Base-by-base conservation (phyloP, 371 early-diverging fungal genomes). In the Mucor ambiguus region DNA sequence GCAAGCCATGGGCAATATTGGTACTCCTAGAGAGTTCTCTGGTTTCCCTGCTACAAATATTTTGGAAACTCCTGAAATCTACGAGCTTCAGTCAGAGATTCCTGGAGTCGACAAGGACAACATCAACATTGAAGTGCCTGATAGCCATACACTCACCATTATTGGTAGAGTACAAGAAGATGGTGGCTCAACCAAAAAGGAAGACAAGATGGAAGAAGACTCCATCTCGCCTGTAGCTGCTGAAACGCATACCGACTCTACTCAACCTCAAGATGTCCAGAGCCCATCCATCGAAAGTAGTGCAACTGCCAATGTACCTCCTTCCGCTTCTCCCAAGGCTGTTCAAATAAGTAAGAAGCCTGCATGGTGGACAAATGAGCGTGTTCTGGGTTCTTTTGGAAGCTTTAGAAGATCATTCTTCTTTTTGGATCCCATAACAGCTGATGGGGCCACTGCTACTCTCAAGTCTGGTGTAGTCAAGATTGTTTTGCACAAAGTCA, bases 381-480 rank as follows among this genome's bases (percentile, higher is more conserved):
- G 33, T 33, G 33, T 33, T 33, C 10, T 28, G 68, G 56, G 75
- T 6, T 41, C 64, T 28, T 49, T 55, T 33, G 65, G 71, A 11
- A 58, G 61, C 8, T 76, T 76, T 52, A 52, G 38, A n/a, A 57
- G 76, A 37, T 60, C 65, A 1, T 66, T 74, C 43, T 48, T 55
- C 7, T 76, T 76, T 61, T 75, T 75, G 35, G 44, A 37, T 4
- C 58, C 61, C 12, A 61, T 76, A 12, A 49, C 67, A n/a, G 37
- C 28, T 12, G 71, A 64, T 32, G 61, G 38, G 7, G 61, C 75
- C 63, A 70, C 70, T 58, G 75, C 76, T 30, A 48, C 61, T 11
- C 67, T 64, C 58, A 55, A 72, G 54, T 66, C 70, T 58, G 76
- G 76, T 48, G 48, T 76, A 33, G 58, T 76, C 8, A 64, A 74